These are phyloP conservation scores for Pseudopyricularia javanii DNA, from an alignment of 2,329 filamentous ascomycete genomes.

Conservation along the genomic window DNA sequence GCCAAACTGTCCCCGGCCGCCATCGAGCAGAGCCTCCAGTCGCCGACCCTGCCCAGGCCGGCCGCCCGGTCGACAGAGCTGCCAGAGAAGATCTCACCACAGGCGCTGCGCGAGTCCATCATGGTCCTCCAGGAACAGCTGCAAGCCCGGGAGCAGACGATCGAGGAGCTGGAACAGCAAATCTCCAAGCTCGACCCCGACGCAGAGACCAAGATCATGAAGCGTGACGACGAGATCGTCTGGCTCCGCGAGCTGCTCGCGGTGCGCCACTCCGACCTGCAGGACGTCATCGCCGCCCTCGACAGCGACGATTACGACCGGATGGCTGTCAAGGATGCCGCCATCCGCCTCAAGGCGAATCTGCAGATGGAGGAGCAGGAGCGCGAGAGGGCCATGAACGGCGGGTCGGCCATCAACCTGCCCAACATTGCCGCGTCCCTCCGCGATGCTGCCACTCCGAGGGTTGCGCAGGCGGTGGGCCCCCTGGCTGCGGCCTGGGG, in stretches of 20 bases:
- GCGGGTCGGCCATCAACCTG: conserved; percentile 52
- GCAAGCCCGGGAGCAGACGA: conserved; percentile 80
- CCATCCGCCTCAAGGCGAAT: conserved; percentile 85
- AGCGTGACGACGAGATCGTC: conserved; percentile 84
- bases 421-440: conserved; percentile 69
- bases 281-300: conserved; percentile 77
- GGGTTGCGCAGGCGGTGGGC: conserved; percentile 71
- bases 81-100: conserved; percentile 82
- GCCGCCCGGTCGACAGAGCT: conserved; percentile 30
- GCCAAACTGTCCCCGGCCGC: conserved; percentile 38
- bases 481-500: conserved; percentile 84
- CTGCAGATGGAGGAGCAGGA: conserved; percentile 97
- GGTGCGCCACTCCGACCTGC: conserved; percentile 80
- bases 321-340: conserved; percentile 73
- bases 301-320: conserved; percentile 65
- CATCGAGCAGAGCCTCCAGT: conserved; percentile 8
- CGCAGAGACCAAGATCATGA: conserved; percentile 69
- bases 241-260: conserved; percentile 91
- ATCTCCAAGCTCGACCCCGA: conserved; percentile 61
- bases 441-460: conserved; percentile 65
- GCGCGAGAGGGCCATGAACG: conserved; percentile 70
- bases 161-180: conserved; percentile 73
- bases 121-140: conserved; percentile 93
- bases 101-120: conserved; percentile 90
- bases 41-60: conserved; percentile 11